Evolutionary conservation across 176 grass and related monocot species (phyloP), one percentile per base, ranked within the genome.

Genomic region (Hordeum marinum): DNA sequence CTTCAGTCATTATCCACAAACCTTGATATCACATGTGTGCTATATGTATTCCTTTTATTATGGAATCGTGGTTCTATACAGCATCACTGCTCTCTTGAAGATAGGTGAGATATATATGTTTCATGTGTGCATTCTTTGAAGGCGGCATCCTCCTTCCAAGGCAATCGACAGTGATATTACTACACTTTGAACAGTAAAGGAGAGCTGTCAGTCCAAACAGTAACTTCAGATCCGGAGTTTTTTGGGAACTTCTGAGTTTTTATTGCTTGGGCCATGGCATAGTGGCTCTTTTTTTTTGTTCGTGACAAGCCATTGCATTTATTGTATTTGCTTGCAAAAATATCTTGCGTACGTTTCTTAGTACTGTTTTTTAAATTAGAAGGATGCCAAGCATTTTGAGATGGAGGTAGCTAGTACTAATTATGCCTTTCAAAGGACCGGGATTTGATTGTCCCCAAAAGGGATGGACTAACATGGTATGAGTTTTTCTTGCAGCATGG

Each of bases 1-100:
- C 14, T 26, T 86, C 69, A n/a, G 11, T 35, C 37, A 11, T 74
- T 41, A 60, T 50, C 62, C 27, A 1, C 48, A 69, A 46, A 85
- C 11, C 77, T 20, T 76, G 62, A 87, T 87, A 90, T 90, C 84
- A 84, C 89, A 90, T 87, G 84, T 82, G 37, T 29, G 71, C 71
- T 75, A 31, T 36, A 3, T 57, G 34, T 80, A 37, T 78, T 74
- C 67, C 6, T 59, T 79, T 18, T 26, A 50, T 50, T 25, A 31
- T 10, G 25, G 43, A 25, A 14, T 55, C 37, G 24, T 55, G 7
- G 20, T 68, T 63, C 41, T 35, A 79, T 73, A 79, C 74, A 12
- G 15, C 43, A 8, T 59, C 45, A 41, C 39, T 80, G 25, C 15
- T 79, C 75, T 7, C 13, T 68, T 59, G 39, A 67, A 26, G 46